Base-by-base conservation (phyloP, 805 yeast genomes). In the Ogataea populi-albae region DNA sequence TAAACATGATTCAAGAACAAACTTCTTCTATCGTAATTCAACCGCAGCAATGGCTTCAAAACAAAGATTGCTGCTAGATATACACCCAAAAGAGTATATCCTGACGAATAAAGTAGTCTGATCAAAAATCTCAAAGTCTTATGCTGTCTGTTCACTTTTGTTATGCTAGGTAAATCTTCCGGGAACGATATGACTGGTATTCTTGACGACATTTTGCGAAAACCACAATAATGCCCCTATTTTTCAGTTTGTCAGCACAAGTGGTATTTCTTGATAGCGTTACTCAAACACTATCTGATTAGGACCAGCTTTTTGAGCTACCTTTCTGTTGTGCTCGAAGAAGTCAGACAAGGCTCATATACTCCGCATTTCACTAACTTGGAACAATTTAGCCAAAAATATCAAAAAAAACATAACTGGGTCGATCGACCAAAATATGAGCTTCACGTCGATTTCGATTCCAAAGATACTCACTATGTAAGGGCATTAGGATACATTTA, bases 11-110 rank as follows among this genome's bases (percentile, higher is more conserved):
- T 42, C 9, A 61, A 41, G 6, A 66, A 54, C 3, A 62, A 64
- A 2, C 49, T 33, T 28, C 79, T 54, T 43, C 74, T 62, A 5
- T 58, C 59, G 41, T 57, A 68, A 18, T 64, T 66, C 4, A 57
- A 34, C 11, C 59, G 57, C 5, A 73, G 32, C 15, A 64, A 41
- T 3, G 79, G 79, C 34, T 64, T 64, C 9, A 74, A 31, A 4
- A 61, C 47, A 5, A 63, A 43, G 11, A 66, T 52, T 6, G 62
- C 59, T 1, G 64, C 11, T 4, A 56, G 28, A 37, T 61, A 66
- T 1, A 63, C 41, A 0, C 54, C 36, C 1, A 63, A 43, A 6
- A 67, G 34, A 0, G 53, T 44, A 17, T 59, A 50, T 0, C 70
- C 69, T 4, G 72, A 64, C 11, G 50, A 47, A 37, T 66, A 57